phyloP scores from a whole-genome alignment of 1,139 yeast genomes.

The Debaryomyces coudertii region DNA sequence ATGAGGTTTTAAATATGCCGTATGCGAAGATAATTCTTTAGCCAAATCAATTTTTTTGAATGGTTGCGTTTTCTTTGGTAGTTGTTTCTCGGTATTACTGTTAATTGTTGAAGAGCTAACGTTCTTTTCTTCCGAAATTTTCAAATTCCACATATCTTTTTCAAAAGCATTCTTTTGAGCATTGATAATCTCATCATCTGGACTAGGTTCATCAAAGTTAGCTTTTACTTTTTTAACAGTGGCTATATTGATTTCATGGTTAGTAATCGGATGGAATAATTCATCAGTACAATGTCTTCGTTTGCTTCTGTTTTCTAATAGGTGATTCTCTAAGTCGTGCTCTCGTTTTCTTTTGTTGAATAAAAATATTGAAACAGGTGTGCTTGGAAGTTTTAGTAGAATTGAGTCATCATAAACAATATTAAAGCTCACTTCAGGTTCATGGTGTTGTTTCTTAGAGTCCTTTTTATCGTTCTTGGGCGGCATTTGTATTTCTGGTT shows the following conservation, averaged over 20 bases:
- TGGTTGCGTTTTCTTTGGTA: slow-evolving; percentile 41
- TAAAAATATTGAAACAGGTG: slow-evolving; percentile 24
- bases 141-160: slow-evolving; percentile 38
- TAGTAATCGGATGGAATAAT: slow-evolving; percentile 42
- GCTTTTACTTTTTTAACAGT: slow-evolving; percentile 47
- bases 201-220: slow-evolving; percentile 74
- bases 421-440: slow-evolving; percentile 12
- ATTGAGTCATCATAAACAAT: slow-evolving; percentile 26
- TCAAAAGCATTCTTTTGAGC: slow-evolving; percentile 64
- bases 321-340: slow-evolving; percentile 8
- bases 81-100: slow-evolving; percentile 12
- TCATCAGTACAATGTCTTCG: slow-evolving; percentile 25
- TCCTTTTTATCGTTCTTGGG: neutral
- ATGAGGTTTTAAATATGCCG: slow-evolving; percentile 56
- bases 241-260: slow-evolving; percentile 51
- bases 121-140: slow-evolving; percentile 19
- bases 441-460: neutral
- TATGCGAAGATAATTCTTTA: slow-evolving; percentile 38
- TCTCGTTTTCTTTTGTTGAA: slow-evolving; percentile 16
- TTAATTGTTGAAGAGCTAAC: slow-evolving; percentile 4
- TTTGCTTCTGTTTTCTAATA: slow-evolving; percentile 23
- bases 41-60: slow-evolving; percentile 42
- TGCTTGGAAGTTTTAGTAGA: slow-evolving; percentile 20
- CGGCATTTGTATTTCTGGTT: neutral
- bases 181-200: slow-evolving; percentile 71